Conservation (phyloP, 345 rosid species). For the Citrus inodora region DNA sequence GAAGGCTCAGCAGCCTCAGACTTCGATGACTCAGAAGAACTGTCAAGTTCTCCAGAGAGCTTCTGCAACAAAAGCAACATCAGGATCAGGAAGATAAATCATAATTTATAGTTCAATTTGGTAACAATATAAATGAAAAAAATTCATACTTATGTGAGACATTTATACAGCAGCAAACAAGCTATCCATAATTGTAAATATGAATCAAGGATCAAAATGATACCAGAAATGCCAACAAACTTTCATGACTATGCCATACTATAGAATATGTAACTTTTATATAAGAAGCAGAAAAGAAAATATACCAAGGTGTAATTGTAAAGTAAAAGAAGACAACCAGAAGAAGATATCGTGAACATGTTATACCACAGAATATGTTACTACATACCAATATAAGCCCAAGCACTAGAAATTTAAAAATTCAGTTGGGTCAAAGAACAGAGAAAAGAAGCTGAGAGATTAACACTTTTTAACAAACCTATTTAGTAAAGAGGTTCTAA, state of each 20-base stretch:
- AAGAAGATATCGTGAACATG: background rate
- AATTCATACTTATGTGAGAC: background rate
- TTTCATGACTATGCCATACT: background rate
- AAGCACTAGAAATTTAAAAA: background rate
- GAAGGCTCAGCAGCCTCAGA: constrained; percentile 52
- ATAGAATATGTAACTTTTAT: background rate
- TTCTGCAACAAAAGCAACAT: constrained; percentile 41
- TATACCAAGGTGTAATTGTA: background rate
- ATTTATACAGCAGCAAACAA: background rate
- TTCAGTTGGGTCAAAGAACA: background rate
- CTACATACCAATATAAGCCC: background rate
- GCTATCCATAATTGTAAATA: background rate
- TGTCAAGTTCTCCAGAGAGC: constrained; percentile 59
- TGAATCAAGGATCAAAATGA: background rate
- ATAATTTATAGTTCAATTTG: background rate
- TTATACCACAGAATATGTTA: background rate
- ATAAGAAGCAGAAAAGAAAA: background rate
- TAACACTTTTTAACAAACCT: background rate
- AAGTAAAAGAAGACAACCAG: background rate
- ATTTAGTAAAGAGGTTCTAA: background rate
- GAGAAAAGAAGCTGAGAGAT: constrained; percentile 1
- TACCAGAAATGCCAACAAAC: background rate
- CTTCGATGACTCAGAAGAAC: constrained; percentile 44
- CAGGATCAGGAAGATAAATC: constrained; percentile 17
- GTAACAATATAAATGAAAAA: background rate